Percentiles rank a stretch among this genome's conserved stretches.
phyloP scores from a whole-genome alignment of 176 grass and related monocot genomes.

The Ananas comosus region DNA sequence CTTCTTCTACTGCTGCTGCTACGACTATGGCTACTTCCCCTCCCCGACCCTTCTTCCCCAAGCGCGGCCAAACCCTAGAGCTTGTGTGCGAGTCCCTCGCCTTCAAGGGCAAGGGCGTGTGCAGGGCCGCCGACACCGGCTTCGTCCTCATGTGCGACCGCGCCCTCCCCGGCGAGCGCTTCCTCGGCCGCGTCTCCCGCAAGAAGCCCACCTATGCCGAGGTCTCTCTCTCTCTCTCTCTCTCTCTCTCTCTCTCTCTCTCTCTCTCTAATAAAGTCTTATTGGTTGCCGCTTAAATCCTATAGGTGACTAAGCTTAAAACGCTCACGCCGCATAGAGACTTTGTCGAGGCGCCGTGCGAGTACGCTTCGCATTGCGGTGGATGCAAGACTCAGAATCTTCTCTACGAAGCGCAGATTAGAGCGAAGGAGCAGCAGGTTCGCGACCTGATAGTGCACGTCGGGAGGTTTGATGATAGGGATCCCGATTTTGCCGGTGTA shows the following conservation, averaged over 20 bases:
- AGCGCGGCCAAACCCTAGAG: slow-evolving; percentile 71
- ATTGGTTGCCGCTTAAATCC: slow-evolving; percentile 22
- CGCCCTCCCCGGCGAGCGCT: slow-evolving; percentile 80
- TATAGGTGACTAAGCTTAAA: slow-evolving; percentile 64
- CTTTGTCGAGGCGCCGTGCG: slow-evolving; percentile 59
- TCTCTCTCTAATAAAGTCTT: background rate
- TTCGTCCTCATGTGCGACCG: slow-evolving; percentile 88
- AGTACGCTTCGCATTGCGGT: slow-evolving; percentile 62
- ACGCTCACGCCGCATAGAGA: slow-evolving; percentile 64
- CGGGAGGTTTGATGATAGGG: slow-evolving; percentile 47
- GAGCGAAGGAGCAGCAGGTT: slow-evolving; percentile 67
- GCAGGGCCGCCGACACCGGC: slow-evolving; percentile 50
- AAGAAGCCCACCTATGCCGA: slow-evolving; percentile 33
- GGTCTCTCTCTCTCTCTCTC: background rate
- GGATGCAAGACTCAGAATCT: slow-evolving; percentile 92
- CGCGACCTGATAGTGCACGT: slow-evolving; percentile 72
- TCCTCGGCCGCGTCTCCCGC: slow-evolving; percentile 65
- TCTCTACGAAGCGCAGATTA: slow-evolving; percentile 60
- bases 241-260: background rate
- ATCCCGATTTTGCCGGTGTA: slow-evolving; percentile 27
- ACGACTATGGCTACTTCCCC: background rate
- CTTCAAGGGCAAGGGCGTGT: slow-evolving; percentile 88
- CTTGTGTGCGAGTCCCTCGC: slow-evolving; percentile 75
- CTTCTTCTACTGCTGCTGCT: background rate
- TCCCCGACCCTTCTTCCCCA: slow-evolving; percentile 48